These are phyloP conservation scores for Peronosclerospora sorghi DNA, from an alignment of 352 stramenopile species.

Conservation along the genomic window DNA sequence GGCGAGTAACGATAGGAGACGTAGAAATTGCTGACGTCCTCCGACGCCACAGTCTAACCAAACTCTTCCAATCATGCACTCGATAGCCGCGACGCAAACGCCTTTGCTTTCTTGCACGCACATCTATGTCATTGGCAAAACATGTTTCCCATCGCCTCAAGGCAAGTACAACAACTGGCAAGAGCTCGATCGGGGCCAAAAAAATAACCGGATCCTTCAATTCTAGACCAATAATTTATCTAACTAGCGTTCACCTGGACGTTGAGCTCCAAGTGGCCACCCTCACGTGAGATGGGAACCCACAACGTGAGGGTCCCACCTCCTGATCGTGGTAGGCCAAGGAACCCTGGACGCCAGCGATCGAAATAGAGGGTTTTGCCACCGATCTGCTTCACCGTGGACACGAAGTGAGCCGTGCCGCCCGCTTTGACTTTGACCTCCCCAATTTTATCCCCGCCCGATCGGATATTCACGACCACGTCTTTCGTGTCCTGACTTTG, in stretches of 20 bases:
- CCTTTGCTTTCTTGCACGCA: too few species aligned
- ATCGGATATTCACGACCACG: slow-evolving; percentile 27
- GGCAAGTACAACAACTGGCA: too few species aligned
- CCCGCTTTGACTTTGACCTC: slow-evolving; percentile 20
- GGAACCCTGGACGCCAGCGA: slow-evolving; percentile 33
- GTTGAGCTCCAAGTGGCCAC: slow-evolving; percentile 28
- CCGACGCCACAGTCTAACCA: too few species aligned
- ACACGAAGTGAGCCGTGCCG: slow-evolving; percentile 17
- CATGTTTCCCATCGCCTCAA: not conserved
- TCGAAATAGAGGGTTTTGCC: slow-evolving; percentile 56
- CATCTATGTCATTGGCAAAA: too few species aligned
- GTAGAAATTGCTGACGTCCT: too few species aligned
- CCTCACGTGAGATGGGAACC: slow-evolving; percentile 23
- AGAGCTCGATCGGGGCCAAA: too few species aligned
- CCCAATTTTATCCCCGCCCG: slow-evolving; percentile 16
- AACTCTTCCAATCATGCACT: too few species aligned
- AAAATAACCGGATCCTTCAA: too few species aligned
- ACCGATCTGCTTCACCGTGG: slow-evolving; percentile 12
- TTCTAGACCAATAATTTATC: not conserved
- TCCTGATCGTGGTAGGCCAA: slow-evolving; percentile 37
- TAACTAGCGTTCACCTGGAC: slow-evolving; percentile 32
- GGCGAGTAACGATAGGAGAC: too few species aligned
- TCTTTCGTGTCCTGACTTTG: slow-evolving; percentile 14
- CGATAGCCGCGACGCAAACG: too few species aligned
- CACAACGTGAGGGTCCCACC: slow-evolving; percentile 43